Conservation (phyloP, 352 stramenopile genomes). For the Phytophthora pinifolia region DNA sequence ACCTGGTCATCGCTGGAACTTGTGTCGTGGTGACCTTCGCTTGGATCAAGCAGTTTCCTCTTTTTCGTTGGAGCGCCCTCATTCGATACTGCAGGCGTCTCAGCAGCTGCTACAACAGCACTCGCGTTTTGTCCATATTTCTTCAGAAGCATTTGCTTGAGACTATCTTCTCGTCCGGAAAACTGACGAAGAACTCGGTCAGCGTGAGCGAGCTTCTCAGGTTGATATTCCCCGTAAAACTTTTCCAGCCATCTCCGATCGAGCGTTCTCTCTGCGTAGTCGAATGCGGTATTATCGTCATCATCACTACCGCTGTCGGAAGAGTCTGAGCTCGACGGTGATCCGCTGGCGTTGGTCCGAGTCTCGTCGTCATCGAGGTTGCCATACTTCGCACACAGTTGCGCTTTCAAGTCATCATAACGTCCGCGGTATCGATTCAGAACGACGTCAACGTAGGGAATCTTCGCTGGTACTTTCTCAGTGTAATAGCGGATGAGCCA, state of each 20-base stretch:
- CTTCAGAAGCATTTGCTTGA: conserved; percentile 56
- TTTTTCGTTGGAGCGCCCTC: conserved; percentile 22
- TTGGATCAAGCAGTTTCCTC: conserved; percentile 12
- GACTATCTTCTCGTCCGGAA: conserved; percentile 55
- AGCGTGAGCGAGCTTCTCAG: conserved; percentile 45
- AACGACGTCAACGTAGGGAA: conserved; percentile 60
- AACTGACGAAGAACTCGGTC: conserved; percentile 64
- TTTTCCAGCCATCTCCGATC: conserved; percentile 50
- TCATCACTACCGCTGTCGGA: conserved; percentile 22
- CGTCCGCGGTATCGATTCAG: conserved; percentile 56
- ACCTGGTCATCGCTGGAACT: background rate
- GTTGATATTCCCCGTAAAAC: conserved; percentile 61
- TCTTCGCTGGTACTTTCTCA: conserved; percentile 42
- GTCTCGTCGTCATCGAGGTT: conserved; percentile 4
- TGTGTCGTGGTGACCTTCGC: background rate
- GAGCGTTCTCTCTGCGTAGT: conserved; percentile 28
- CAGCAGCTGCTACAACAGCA: background rate
- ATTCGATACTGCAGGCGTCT: background rate
- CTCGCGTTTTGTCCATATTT: conserved; percentile 41
- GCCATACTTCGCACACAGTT: conserved; percentile 57
- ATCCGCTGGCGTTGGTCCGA: background rate
- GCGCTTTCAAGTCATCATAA: conserved; percentile 53
- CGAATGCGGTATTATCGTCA: conserved; percentile 2
- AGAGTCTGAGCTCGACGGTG: conserved; percentile 19
- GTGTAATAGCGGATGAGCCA: conserved; percentile 60